Evolutionary conservation across 352 stramenopile genomes (phyloP), one percentile per base, ranked within the genome.

Genomic region (Phytophthora fragariaefolia): DNA sequence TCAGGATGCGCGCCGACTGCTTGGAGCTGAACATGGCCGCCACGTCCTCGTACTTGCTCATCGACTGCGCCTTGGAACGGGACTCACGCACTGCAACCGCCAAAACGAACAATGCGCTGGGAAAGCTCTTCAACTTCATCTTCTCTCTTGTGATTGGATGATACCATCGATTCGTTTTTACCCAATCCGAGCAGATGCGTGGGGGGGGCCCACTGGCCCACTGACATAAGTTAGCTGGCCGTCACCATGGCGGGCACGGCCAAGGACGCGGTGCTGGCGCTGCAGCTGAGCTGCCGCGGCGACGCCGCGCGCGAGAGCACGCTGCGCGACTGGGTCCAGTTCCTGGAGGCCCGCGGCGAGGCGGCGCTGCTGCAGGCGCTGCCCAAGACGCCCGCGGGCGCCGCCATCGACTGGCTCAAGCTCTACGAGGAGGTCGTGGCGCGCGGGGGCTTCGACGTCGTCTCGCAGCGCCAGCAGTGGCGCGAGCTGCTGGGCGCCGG

Each of bases 381-480:
- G 47, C 84, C 84, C 8, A 82, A 77, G 66, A 82, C 75, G 28
- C 80, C 79, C 1, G 73, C 83, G 9, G 82, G 82, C 46, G 71
- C 66, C 27, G 18, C 72, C 1, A 87, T 95, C 63, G 84, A 93
- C 71, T 91, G 85, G 79, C 69, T 95, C 20, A 76, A 85, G 40
- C 69, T 95, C 53, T 95, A 95, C 70, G 87, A 95, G 58, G 87
- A 93, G 55, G 84, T 95, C 32, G 87, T 88, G 47, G 71, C 73
- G 55, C 79, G 78, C 26, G 84, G 87, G 51, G 87, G 87, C 50
- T 91, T 79, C 58, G 49, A 65, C 17, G 22, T 76, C 40, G 80
- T 89, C 18, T 87, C 77, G 2, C 73, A 87, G 51, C 68, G 76
- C 30, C 76, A 75, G 38, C 74, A 83, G 24, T 95, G 87, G 87